Evolutionary conservation across 164 flowering plant genomes (phyloP).

Genomic region (Umbellularia californica): DNA sequence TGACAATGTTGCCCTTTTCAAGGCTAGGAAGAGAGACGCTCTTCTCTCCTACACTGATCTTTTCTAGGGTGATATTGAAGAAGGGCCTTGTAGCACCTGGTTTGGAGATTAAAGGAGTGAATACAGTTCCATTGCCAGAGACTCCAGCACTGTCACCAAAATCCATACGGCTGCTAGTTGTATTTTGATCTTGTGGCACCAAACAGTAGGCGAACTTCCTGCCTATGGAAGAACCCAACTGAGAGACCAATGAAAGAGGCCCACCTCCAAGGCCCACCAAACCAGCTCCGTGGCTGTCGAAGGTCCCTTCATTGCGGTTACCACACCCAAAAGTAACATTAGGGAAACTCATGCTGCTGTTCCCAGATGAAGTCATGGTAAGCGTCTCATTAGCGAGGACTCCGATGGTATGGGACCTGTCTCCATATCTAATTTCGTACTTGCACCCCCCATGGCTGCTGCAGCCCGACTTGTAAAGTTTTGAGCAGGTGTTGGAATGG

Average conservation of each 20-base stretch:
- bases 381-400: slow-evolving; percentile 34
- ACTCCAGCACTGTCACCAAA: slow-evolving; percentile 35
- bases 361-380: slow-evolving; percentile 23
- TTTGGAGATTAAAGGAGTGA: slow-evolving; percentile 32
- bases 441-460: slow-evolving; percentile 10
- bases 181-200: slow-evolving; percentile 8
- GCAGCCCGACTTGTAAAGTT: neutral
- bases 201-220: slow-evolving; percentile 63
- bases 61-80: slow-evolving; percentile 41
- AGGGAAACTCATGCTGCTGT: slow-evolving; percentile 5
- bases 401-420: slow-evolving; percentile 33
- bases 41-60: slow-evolving; percentile 33
- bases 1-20: slow-evolving; percentile 42
- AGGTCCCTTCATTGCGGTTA: slow-evolving; percentile 31
- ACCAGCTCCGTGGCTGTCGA: slow-evolving; percentile 26
- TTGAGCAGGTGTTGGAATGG: slow-evolving; percentile 18
- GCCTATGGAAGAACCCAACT: slow-evolving; percentile 24
- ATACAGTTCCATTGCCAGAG: slow-evolving; percentile 26
- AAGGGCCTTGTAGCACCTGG: slow-evolving; percentile 8
- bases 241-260: slow-evolving; percentile 47
- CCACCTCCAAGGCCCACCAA: slow-evolving; percentile 58
- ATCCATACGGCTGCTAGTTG: slow-evolving; percentile 15
- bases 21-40: neutral
- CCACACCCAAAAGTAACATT: slow-evolving; percentile 45
- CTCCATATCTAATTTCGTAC: slow-evolving; percentile 28